These are phyloP conservation scores for Rhodosporidiobolus odoratus DNA, from an alignment of 768 basidiomycete genomes.

Conservation along the genomic window DNA sequence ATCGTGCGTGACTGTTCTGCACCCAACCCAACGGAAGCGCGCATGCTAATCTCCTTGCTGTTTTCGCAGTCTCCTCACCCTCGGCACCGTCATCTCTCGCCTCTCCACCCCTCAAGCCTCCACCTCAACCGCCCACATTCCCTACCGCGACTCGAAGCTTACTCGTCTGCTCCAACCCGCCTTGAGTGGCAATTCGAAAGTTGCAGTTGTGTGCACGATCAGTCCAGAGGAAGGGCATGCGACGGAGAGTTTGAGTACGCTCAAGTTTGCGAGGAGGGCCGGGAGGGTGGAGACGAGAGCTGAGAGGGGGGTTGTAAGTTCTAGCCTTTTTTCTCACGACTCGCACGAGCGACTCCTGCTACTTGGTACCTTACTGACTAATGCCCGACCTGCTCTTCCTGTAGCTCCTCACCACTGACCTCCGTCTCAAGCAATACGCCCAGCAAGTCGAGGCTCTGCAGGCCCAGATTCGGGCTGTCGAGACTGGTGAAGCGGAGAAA, in stretches of 20 bases:
- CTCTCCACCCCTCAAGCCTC: constrained; percentile 62
- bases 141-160: constrained; percentile 90
- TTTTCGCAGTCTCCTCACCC: constrained; percentile 68
- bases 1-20: constrained; percentile 42
- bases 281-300: constrained; percentile 66
- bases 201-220: constrained; percentile 92
- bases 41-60: background rate
- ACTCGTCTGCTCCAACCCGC: constrained; percentile 77
- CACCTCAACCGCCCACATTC: constrained; percentile 68
- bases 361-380: background rate
- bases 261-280: constrained; percentile 84
- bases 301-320: constrained; percentile 48
- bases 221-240: constrained; percentile 76
- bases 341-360: too few relatives aligned
- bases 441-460: constrained; percentile 90
- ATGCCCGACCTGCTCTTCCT: background rate
- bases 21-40: too few relatives aligned
- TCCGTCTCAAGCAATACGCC: constrained; percentile 85
- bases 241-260: constrained; percentile 76
- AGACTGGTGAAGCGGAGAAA: constrained; percentile 36
- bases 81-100: constrained; percentile 87
- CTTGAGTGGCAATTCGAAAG: constrained; percentile 86
- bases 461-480: constrained; percentile 61
- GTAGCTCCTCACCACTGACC: constrained; percentile 81
- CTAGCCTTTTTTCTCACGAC: background rate